Evolutionary conservation across 805 yeast genomes (phyloP), one percentile per base, ranked within the genome.

Genomic region (Wickerhamiella lipophila): DNA sequence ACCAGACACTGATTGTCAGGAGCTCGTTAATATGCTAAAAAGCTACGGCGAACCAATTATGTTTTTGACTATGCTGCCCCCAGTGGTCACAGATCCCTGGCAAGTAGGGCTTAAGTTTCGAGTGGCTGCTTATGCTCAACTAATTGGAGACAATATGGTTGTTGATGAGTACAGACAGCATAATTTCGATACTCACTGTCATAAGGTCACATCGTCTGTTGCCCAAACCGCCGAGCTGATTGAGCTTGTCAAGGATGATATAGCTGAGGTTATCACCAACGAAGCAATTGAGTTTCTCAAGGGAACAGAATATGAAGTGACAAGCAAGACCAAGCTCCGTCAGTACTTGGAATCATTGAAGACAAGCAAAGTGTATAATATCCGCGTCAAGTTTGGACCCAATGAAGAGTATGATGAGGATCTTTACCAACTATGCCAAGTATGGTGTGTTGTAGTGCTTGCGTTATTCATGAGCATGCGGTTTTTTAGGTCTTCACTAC

Each of bases 21-120:
- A 45, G 21, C 27, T 45, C 8, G 16, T n/a, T 5, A 35, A 45
- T 21, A 36, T 26, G 18, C 29, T 15, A 19, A 15, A 26, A 18
- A 26, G 18, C 1, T 27, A 22, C 21, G 25, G 23, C 13, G 26
- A 22, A 35, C 27, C 39, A n/a, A 30, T 30, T 18, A 42, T 42
- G 46, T 42, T 42, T 21, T 15, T 42, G 38, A 34, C 46, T 12
- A 32, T 42, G 19, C 39, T 42, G 35, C 44, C 44, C 21, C 38
- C 29, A 4, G 38, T 32, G 15, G 18, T 32, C 19, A 7, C 22
- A 23, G 29, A 42, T 11, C 39, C 29, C 4, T 29, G 27, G 13
- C 3, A 19, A 36, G 23, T 35, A 16, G 21, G 36, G 18, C 27
- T 23, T 3, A 21, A 26, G 29, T 36, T 21, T 27, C 48, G 48